Base-by-base conservation (phyloP, 352 stramenopile genomes). In the Thraustochytrium striatum region DNA sequence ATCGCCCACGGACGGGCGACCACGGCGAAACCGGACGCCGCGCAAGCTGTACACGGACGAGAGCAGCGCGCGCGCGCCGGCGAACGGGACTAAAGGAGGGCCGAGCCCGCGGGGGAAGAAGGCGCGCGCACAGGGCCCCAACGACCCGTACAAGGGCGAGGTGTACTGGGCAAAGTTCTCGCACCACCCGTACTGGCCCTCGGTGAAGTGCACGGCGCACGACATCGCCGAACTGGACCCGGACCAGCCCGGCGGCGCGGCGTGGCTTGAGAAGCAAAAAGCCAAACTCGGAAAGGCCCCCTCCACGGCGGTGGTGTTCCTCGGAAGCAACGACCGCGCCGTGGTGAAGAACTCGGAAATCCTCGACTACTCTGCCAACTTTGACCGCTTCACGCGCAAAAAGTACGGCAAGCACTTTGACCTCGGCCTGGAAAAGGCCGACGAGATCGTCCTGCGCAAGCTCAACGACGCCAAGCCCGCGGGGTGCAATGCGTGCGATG, bases 141-240 rank as follows among this genome's bases (percentile, higher is more conserved):
- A 57, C 5, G 41, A 75, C 47, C 65, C 65, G n/a, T 75, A 75
- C 65, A 38, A 75, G 50, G 65, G 52, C 44, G 19, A 61, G 1
- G 25, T 75, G 19, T 75, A 61, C 39, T 75, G 65, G 65, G 50
- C 65, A 39, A 75, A 75, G 25, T 75, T 30, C 65, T 50, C n/a
- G 11, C 58, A 75, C 41, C 65, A 75, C 30, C 65, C 65, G 65
- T 75, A 75, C 52, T 75, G 65, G 65, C 65, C 65, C 2, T 58
- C 65, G 13, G 36, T 61, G 3, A 68, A 68, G 30, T 75, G 65
- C 30, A 68, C 65, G 11, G 44, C 43, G 30, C 32, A 75, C 21
- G 65, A 75, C n/a, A 9, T 75, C 16, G 19, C 11, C 11, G 39
- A 55, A 5, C n/a, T 75, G 44, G 16, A 75, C 28, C 16, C 16